These are phyloP conservation scores for Kitagawia praeruptora DNA, from an alignment of 129 eudicot genomes.

Conservation along the genomic window DNA sequence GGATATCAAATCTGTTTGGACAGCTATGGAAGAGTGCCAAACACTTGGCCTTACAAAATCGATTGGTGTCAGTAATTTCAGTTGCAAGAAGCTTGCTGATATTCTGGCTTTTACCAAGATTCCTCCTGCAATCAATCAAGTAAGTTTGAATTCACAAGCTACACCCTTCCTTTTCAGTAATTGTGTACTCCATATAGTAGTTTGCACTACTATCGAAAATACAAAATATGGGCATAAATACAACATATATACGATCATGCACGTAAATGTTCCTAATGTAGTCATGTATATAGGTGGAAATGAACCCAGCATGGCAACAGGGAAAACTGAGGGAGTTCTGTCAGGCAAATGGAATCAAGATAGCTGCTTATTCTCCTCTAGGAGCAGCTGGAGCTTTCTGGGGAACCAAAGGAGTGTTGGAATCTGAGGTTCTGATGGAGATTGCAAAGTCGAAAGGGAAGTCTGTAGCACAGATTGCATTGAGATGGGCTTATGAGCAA, in stretches of 20 bases:
- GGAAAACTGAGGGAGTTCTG: constrained; percentile 17
- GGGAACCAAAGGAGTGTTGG: constrained; percentile 19
- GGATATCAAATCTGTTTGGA: background rate
- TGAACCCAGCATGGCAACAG: constrained; percentile 26
- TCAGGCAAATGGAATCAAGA: constrained; percentile 4
- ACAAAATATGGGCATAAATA: too few relatives aligned
- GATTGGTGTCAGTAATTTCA: constrained; percentile 21
- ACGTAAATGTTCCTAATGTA: background rate
- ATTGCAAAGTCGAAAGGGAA: constrained; percentile 18
- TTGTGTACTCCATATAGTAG: too few relatives aligned
- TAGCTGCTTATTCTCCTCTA: constrained; percentile 15
- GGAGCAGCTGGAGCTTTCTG: constrained; percentile 7
- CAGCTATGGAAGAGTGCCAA: constrained; percentile 5
- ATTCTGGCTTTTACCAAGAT: constrained; percentile 41
- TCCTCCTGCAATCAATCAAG: constrained; percentile 58
- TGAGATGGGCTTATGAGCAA: constrained; percentile 32
- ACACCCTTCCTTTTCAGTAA: too few relatives aligned
- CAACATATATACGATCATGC: too few relatives aligned
- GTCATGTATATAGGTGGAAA: constrained; percentile 5
- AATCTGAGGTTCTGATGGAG: constrained; percentile 14
- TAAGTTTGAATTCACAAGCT: background rate
- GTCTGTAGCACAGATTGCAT: constrained; percentile 18
- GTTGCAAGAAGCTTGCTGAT: constrained; percentile 27
- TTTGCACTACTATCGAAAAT: too few relatives aligned
- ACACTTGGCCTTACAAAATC: constrained; percentile 1